Evolutionary conservation across 1,139 yeast genomes (phyloP).

Genomic region (Pichia cactophila): DNA sequence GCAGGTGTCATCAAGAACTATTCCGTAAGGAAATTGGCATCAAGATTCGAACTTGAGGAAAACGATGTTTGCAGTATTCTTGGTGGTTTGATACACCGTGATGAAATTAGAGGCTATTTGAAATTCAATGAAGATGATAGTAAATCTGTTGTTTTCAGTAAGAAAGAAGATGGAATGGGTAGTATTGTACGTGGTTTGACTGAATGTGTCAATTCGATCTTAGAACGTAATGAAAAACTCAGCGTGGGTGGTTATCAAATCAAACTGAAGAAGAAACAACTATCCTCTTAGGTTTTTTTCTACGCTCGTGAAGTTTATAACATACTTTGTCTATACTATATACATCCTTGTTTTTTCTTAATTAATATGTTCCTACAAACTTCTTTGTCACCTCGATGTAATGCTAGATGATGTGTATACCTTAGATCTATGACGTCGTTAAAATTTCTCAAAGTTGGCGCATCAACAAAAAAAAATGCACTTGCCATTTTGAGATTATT

Average conservation of each 20-base stretch:
- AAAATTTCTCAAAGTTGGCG: too few species aligned
- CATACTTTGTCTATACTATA: slow-evolving; percentile 1
- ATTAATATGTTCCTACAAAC: not conserved
- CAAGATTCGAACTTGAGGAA: slow-evolving; percentile 50
- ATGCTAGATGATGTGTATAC: too few species aligned
- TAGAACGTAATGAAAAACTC: slow-evolving; percentile 81
- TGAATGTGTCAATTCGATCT: slow-evolving; percentile 74
- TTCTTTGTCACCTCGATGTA: too few species aligned
- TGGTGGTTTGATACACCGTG: slow-evolving; percentile 66
- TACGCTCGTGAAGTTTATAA: not conserved
- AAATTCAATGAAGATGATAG: slow-evolving; percentile 52
- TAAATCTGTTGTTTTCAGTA: slow-evolving; percentile 59
- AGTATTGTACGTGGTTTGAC: slow-evolving; percentile 81
- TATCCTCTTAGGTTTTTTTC: not conserved
- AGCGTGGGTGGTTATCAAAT: slow-evolving; percentile 64
- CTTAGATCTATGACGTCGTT: not conserved
- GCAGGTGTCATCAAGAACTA: slow-evolving; percentile 15
- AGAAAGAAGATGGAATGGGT: slow-evolving; percentile 76
- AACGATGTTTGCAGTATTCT: slow-evolving; percentile 55
- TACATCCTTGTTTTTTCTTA: not conserved
- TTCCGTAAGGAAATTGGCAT: slow-evolving; percentile 12
- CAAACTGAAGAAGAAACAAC: slow-evolving; percentile 16
- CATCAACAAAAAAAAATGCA: slow-evolving; percentile 1
- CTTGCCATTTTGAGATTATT: not conserved
- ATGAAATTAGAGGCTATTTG: slow-evolving; percentile 65